Percentiles rank a stretch among this genome's conserved stretches.
These are phyloP conservation scores for Linum usitatissimum DNA, from an alignment of 345 rosid genomes.

Conservation along the genomic window DNA sequence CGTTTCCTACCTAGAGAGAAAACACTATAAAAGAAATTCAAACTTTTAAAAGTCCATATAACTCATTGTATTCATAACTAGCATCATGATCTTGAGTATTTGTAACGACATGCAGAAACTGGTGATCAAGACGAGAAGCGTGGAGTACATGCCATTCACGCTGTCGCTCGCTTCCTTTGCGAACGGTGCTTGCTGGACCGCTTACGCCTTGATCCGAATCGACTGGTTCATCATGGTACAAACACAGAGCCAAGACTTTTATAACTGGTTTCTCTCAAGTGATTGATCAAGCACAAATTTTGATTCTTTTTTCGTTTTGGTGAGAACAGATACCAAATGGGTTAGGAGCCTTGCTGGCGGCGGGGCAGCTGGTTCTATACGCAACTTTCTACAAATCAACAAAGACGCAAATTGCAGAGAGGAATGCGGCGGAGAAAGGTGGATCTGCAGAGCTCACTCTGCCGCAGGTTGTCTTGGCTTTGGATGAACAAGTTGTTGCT, in stretches of 20 bases:
- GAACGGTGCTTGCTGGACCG: conserved; percentile 58
- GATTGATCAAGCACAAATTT: neutral
- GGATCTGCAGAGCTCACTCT: conserved; percentile 25
- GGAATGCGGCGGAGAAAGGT: conserved; percentile 15
- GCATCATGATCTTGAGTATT: too few species aligned
- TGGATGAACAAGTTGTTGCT: neutral
- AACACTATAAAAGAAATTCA: neutral
- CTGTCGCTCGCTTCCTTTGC: conserved; percentile 60
- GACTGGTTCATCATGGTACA: conserved; percentile 58
- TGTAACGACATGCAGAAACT: conserved; percentile 37
- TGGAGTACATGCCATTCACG: conserved; percentile 82
- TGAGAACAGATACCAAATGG: conserved; percentile 60
- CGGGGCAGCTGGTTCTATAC: conserved; percentile 52
- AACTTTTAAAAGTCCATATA: neutral
- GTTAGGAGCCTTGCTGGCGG: conserved; percentile 40
- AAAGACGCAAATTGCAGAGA: conserved; percentile 35
- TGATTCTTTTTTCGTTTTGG: neutral
- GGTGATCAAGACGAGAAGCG: conserved; percentile 72
- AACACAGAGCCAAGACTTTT: too few species aligned
- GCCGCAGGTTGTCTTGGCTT: conserved; percentile 23
- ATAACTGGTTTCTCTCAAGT: too few species aligned
- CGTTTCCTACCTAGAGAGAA: too few species aligned
- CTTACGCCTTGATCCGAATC: conserved; percentile 57
- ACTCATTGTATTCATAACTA: too few species aligned
- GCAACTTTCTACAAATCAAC: conserved; percentile 55